Evolutionary conservation across 2,329 filamentous ascomycete genomes (phyloP).

Genomic region (Dothistroma septosporum): DNA sequence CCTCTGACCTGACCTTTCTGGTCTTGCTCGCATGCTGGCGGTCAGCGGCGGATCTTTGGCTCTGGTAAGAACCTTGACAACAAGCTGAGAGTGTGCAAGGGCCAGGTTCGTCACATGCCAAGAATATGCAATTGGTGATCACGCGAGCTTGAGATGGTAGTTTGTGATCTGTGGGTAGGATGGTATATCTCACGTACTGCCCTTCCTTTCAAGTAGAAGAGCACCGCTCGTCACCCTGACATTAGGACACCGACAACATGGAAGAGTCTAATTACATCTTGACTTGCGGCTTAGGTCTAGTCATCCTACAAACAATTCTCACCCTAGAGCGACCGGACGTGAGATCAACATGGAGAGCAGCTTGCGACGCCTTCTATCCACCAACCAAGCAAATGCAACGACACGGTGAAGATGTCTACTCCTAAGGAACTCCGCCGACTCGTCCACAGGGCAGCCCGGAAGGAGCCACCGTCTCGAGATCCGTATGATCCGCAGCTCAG

Average conservation of each 20-base stretch:
- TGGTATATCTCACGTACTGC: not conserved
- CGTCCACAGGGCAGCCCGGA: not conserved
- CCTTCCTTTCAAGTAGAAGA: not conserved
- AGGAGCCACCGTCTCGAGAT: not conserved
- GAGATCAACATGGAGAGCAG: not conserved
- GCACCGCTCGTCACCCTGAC: not conserved
- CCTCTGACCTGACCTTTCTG: not conserved
- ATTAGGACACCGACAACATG: not conserved
- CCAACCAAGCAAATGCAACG: not conserved
- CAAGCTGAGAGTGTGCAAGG: not conserved
- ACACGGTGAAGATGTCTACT: not conserved
- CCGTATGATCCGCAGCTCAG: not conserved
- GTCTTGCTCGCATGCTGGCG: not conserved
- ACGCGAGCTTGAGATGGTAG: not conserved
- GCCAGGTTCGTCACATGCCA: not conserved
- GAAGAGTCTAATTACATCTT: constrained; percentile 1
- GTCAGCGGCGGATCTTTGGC: not conserved
- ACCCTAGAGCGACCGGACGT: constrained; percentile 2
- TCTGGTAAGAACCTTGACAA: not conserved
- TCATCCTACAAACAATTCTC: not conserved
- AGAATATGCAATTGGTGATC: not conserved
- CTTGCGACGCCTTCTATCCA: not conserved
- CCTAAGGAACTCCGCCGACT: not conserved
- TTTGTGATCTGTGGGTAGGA: not conserved
- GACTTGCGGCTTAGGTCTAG: not conserved